These are phyloP conservation scores for Globisporangium takayamanum DNA, from an alignment of 352 stramenopile genomes.

Conservation along the genomic window DNA sequence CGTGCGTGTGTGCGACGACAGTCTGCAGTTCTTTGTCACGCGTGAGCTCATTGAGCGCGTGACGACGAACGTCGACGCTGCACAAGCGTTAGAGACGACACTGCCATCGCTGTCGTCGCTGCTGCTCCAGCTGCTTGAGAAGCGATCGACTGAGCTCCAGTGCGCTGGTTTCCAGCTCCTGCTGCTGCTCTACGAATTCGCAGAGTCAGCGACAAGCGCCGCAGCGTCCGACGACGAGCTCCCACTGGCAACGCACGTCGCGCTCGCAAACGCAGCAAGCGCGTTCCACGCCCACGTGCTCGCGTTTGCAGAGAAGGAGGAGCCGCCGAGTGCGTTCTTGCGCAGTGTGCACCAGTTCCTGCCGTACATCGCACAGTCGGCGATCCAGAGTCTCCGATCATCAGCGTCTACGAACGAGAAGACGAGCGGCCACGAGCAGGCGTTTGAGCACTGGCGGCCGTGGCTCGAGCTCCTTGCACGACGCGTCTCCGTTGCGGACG, in stretches of 20 bases:
- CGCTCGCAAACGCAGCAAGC: slow-evolving; percentile 16
- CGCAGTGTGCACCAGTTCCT: slow-evolving; percentile 43
- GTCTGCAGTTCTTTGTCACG: slow-evolving; percentile 59
- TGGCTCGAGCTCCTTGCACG: slow-evolving; percentile 47
- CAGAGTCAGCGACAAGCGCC: background rate
- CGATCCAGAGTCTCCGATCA: slow-evolving; percentile 31
- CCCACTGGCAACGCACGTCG: background rate
- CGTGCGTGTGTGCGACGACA: slow-evolving; percentile 42
- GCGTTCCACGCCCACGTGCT: slow-evolving; percentile 37
- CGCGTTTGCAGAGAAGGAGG: slow-evolving; percentile 25
- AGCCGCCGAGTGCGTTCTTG: slow-evolving; percentile 22
- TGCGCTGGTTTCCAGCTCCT: slow-evolving; percentile 41
- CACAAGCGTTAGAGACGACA: slow-evolving; percentile 1
- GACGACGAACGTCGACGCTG: slow-evolving; percentile 15
- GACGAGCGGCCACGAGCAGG: background rate
- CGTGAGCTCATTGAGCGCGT: slow-evolving; percentile 33
- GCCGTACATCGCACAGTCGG: slow-evolving; percentile 45
- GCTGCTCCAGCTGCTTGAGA: slow-evolving; percentile 25
- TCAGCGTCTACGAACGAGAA: slow-evolving; percentile 12
- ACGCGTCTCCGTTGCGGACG: slow-evolving; percentile 37
- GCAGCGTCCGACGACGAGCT: background rate
- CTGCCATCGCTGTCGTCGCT: slow-evolving; percentile 6
- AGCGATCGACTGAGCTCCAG: slow-evolving; percentile 30
- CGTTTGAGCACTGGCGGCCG: slow-evolving; percentile 34
- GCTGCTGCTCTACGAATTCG: slow-evolving; percentile 34